phyloP scores from a whole-genome alignment of 257 asterid genomes.

The Oldenlandia corymbosa region DNA sequence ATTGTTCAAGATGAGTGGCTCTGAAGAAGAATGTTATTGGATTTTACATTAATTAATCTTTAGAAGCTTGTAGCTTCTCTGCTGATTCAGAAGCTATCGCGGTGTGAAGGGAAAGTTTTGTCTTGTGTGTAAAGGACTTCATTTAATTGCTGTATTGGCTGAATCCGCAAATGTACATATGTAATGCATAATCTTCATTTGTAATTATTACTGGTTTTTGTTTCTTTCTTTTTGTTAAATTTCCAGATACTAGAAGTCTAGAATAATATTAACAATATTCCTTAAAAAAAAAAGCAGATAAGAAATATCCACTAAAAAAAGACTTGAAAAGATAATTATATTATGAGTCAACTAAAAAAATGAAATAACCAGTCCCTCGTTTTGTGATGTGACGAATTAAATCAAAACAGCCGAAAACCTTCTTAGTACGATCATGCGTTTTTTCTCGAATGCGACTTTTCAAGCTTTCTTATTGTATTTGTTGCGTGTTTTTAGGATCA shows the following conservation, averaged over 20 bases:
- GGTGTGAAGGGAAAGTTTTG: neutral
- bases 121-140: neutral
- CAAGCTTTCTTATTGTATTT: too few relatives aligned
- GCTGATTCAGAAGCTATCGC: neutral
- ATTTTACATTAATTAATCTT: neutral
- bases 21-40: neutral
- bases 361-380: too few relatives aligned
- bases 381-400: too few relatives aligned
- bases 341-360: too few relatives aligned
- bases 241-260: neutral
- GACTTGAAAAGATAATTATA: too few relatives aligned
- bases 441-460: too few relatives aligned
- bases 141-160: neutral
- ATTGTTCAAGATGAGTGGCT: neutral
- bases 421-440: too few relatives aligned
- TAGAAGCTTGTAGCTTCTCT: neutral
- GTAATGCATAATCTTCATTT: neutral
- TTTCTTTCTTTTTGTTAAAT: neutral
- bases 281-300: too few relatives aligned
- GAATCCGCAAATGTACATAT: constrained; percentile 16
- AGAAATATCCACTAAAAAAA: too few relatives aligned
- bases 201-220: constrained; percentile 5
- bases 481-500: too few relatives aligned
- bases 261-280: too few relatives aligned
- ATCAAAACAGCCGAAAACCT: too few relatives aligned